Evolutionary conservation across 306 rosid species (phyloP), one percentile per base, ranked within the genome.

Genomic region (Castanea mollissima): DNA sequence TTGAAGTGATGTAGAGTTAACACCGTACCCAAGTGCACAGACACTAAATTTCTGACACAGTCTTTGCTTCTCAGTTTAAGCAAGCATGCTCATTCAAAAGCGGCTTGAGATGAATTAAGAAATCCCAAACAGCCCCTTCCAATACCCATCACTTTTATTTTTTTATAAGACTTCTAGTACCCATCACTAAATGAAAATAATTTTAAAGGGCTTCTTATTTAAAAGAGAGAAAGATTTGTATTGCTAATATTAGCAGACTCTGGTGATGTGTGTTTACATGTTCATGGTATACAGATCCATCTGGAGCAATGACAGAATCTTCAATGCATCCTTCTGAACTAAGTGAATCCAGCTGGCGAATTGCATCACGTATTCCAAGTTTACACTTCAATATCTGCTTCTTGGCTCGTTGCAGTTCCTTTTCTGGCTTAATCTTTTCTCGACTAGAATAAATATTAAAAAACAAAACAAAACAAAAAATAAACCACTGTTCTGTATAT

Each of bases 361-460:
- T 84, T 8, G 87, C 92, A 80, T 94, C 96, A 38, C 98, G 92
- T 41, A 94, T 86, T 63, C 96, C 86, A 78, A 94, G 98, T 83
- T 91, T 94, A 81, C 88, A 94, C 73, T 94, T 83, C 69, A 92
- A 84, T 86, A 94, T 94, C 92, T 94, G 94, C 83, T 87, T 90
- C 80, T 52, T 76, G 55, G 98, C 98, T 87, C 97, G 87, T 80
- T 84, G 89, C 67, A 94, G 89, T 85, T 94, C 98, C 80, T 85
- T 92, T 78, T 92, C 98, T 15, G 97, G 98, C 87, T 83, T 90
- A 77, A 94, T 89, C 87, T 94, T 94, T 86, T 94, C 98, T 84
- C 96, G 91, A 75, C 98, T 94, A 82, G n/a, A 9, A 78, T 60
- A 75, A 15, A 72, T 69, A 79, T 79, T 78, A 14, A 73, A 76